A percentile compares a stretch with the other conserved stretches of the same genome.
These are phyloP conservation scores for Conringia planisiliqua DNA, from an alignment of 345 rosid genomes.

Conservation along the genomic window DNA sequence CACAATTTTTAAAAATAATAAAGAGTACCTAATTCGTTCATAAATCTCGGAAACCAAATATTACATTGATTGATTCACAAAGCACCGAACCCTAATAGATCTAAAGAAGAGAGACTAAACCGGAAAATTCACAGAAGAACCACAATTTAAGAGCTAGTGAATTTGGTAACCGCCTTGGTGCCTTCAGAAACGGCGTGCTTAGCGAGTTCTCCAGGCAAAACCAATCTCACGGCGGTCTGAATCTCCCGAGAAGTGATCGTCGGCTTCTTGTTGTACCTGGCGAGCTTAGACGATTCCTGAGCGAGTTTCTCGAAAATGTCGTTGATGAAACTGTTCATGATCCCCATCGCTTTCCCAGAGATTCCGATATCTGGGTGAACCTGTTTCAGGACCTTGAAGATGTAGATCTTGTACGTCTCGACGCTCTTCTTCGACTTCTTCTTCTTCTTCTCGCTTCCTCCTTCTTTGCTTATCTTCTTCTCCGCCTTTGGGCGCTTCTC, in stretches of 20 bases:
- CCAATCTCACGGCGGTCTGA: conserved; percentile 21
- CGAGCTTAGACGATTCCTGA: conserved; percentile 19
- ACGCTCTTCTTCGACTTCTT: conserved; percentile 54
- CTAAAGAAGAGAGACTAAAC: background rate
- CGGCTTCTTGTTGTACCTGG: conserved; percentile 24
- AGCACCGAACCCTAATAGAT: background rate
- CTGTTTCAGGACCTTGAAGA: conserved; percentile 64
- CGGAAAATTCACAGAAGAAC: background rate
- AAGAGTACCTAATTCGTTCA: background rate
- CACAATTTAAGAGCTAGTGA: conserved; percentile 8
- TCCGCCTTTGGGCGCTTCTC: conserved; percentile 63
- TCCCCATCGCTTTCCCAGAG: conserved; percentile 32
- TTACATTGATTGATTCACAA: background rate
- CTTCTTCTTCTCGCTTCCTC: conserved; percentile 51
- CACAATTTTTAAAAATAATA: too few relatives aligned
- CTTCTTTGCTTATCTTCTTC: conserved; percentile 56
- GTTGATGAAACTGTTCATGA: too few relatives aligned
- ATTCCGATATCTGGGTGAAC: conserved; percentile 44
- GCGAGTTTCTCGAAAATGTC: conserved; percentile 38
- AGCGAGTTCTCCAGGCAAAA: conserved; percentile 23
- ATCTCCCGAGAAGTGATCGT: conserved; percentile 21
- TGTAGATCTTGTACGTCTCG: conserved; percentile 71
- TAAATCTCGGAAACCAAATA: too few relatives aligned
- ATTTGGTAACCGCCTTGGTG: conserved; percentile 27
- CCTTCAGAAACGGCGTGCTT: conserved; percentile 27